Base-by-base conservation (phyloP, 371 early-diverging fungal species). In the Blastocladiella emersonii region DNA sequence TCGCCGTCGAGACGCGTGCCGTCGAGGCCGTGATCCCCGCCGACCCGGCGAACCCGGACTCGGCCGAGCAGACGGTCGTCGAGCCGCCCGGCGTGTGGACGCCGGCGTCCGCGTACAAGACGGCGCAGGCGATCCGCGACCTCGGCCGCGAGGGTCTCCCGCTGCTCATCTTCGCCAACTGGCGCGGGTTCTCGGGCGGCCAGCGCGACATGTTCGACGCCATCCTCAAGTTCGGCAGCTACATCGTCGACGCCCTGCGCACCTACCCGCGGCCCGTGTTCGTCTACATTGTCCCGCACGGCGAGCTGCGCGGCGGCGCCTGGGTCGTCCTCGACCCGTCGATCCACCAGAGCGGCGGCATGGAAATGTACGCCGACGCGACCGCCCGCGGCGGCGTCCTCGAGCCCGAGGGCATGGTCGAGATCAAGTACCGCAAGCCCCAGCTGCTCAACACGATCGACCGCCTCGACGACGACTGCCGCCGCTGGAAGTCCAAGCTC, bases 151-250 rank as follows among this genome's bases (percentile, higher is more conserved):
- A 99, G 76, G 91, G 91, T 68, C 81, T 99, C 64, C 95, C 98
- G 25, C 75, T 98, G 72, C 89, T 99, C 72, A 89, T 99, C 76
- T 92, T 99, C 82, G 98, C 98, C 76, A 98, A 99, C 89, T 99
- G 98, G 98, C 93, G 98, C 80, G 99, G 99, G 62, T 99, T 99
- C 86, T 90, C 90, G 51, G 98, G 98, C 66, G 98, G 98, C 62
- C 95, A 96, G 75, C 90, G 88, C 69, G 98, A 98, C 75, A 97
- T 99, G 97, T 95, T 85, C 82, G 87, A 95, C 70, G 95, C 94
- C 74, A 84, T 98, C 3, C 81, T 99, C 63, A 96, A 98, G 76
- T 95, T 88, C 70, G 99, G 99, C 64, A 84, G 97, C 6, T 86
- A 89, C 73, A 99, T 99, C 67, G 97, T 99, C 62, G 95, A 95